A percentile compares a stretch with the other conserved stretches of the same genome.
Conservation (phyloP, 2,329 filamentous ascomycete species). For the Pleurostoma richardsiae region DNA sequence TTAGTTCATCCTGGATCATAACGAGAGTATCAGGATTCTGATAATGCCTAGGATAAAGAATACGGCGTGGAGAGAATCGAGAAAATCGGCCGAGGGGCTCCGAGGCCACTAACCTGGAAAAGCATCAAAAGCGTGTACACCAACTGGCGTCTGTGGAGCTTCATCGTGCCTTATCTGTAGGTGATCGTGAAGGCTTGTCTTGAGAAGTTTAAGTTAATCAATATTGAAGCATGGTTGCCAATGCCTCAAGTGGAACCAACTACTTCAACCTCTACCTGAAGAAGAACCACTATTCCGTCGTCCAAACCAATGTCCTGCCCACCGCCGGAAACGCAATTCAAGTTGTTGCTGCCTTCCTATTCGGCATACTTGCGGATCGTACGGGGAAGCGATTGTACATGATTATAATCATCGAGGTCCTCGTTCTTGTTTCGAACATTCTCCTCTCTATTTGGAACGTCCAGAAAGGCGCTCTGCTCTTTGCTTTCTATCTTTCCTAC, state of each 20-base stretch:
- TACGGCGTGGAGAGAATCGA: conserved; percentile 15
- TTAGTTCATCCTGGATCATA: neutral
- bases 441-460: conserved; percentile 9
- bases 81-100: conserved; percentile 11
- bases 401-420: conserved; percentile 8
- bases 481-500: conserved; percentile 15
- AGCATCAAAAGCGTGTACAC: conserved; percentile 9
- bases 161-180: conserved; percentile 13
- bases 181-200: neutral
- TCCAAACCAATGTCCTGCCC: conserved; percentile 18
- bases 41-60: conserved; percentile 5
- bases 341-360: conserved; percentile 9
- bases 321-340: conserved; percentile 29
- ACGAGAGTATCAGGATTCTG: neutral
- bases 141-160: conserved; percentile 11
- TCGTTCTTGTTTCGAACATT: conserved; percentile 13
- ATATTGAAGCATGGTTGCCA: conserved; percentile 7
- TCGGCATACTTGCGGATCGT: conserved; percentile 12
- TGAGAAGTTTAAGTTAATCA: neutral
- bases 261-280: conserved; percentile 11
- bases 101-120: conserved; percentile 7
- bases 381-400: conserved; percentile 10
- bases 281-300: conserved; percentile 4
- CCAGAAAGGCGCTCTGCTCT: conserved; percentile 12
- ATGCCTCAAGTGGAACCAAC: conserved; percentile 6